Base-by-base conservation (phyloP, 2,329 filamentous ascomycete species). In the Uncinocarpus reesii region DNA sequence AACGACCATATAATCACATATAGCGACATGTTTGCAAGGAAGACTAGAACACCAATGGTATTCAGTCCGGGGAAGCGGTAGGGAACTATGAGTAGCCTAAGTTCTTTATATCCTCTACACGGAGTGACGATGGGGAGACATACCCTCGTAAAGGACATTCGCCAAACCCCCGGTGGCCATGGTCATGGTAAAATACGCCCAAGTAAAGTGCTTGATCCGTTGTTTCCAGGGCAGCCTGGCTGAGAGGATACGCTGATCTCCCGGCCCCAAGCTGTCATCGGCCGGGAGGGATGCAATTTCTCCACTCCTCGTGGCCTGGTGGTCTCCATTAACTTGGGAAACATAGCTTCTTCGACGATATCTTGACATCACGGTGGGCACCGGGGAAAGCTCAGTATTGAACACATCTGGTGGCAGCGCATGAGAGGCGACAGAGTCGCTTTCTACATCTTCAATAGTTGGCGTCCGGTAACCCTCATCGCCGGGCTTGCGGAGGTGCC, bases 131-230 rank as follows among this genome's bases (percentile, higher is more conserved):
- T n/a, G 7, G 66, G 16, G n/a, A 15, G 15, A 29, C 67, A 54
- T 68, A 83, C 81, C 66, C 43, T 64, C 62, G 57, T 77, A 72
- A 20, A 81, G 56, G 4, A 79, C 76, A 62, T 80, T 81, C 4
- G 78, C 77, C 51, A 79, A 67, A 0, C 76, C 76, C 4, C 76
- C 76, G 0, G 76, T 79, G 1, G 76, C 76, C 76, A 79, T 81
- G 1, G 77, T 80, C 63, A 80, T 69, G 13, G 84, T 86, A 58
- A 88, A 90, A 74, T 81, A 90, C 0, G 84, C 87, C 85, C 85
- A 90, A 1, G 79, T 81, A 54, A 80, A 75, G 64, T 81, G 78
- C 43, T 74, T 65, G 37, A 81, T 72, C n/a, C 78, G 66, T 54
- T 78, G 68, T 53, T 68, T 72, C 67, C 74, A 78, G 37, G 64